phyloP scores from a whole-genome alignment of 1,284 basidiomycete species.

The Chalciporus sp. region DNA sequence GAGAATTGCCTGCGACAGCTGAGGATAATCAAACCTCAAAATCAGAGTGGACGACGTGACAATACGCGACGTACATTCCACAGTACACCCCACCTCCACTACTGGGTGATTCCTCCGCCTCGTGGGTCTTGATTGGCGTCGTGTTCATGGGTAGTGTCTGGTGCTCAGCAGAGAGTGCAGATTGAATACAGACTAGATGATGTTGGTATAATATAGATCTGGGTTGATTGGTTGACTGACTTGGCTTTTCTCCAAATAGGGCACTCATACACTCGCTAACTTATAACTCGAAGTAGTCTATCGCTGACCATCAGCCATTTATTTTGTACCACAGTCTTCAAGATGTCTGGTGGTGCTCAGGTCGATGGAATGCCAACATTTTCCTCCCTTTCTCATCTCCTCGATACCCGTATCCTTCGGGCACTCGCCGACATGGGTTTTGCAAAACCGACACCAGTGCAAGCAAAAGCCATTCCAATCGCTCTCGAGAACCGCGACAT shows the following conservation, averaged over 20 bases:
- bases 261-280: not conserved
- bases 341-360: slow-evolving; percentile 17
- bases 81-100: slow-evolving; percentile 32
- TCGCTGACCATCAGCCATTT: not conserved
- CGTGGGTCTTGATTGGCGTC: slow-evolving; percentile 19
- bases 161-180: not conserved
- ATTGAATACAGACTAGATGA: not conserved
- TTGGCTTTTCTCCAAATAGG: slow-evolving; percentile 4
- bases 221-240: too few species aligned
- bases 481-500: slow-evolving; percentile 92
- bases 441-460: slow-evolving; percentile 81
- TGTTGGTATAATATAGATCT: not conserved
- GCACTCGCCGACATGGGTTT: slow-evolving; percentile 83
- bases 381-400: slow-evolving; percentile 67
- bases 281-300: too few species aligned
- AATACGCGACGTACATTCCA: slow-evolving; percentile 36
- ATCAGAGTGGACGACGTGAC: not conserved
- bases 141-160: slow-evolving; percentile 8
- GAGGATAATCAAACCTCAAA: slow-evolving; percentile 7
- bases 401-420: slow-evolving; percentile 76
- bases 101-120: slow-evolving; percentile 12
- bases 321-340: not conserved
- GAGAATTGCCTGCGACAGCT: slow-evolving; percentile 78
- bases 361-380: slow-evolving; percentile 60
- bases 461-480: slow-evolving; percentile 81